Evolutionary conservation across 306 rosid species (phyloP), one percentile per base, ranked within the genome.

Genomic region (Sesbania bispinosa): DNA sequence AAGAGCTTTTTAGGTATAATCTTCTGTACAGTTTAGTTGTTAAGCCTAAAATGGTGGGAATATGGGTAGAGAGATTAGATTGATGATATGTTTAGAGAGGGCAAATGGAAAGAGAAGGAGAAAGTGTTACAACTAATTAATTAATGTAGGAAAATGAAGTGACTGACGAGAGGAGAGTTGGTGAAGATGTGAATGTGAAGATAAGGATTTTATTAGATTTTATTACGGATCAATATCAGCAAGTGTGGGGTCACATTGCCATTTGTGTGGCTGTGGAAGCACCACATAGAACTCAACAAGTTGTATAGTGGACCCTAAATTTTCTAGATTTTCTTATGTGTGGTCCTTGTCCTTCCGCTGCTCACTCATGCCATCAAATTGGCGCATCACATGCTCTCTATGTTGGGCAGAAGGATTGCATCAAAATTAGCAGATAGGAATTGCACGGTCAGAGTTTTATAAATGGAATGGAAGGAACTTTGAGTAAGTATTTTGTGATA

Each of bases 231-330:
- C 43, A 41, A 71, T 14, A 79, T 29, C 63, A 57, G 1, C 29
- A 36, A 58, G 16, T 1, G 77, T 58, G 24, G 75, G 80, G 45
- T 33, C 57, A 55, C 0, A 32, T 36, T 61, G 39, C 68, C 51
- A 76, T 26, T 35, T 61, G 76, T 73, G 85, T 86, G 90, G 88
- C 65, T 62, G 62, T 43, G 81, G 27, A 78, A 38, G 19, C 71
- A 13, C 62, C 62, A 39, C 73, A 14, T 63, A 27, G 5, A 47
- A 2, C 14, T 2, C 10, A 45, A 19, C 64, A 5, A 29, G 19
- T 33, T 70, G 54, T 29, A 7, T 65, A 32, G 42, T 38, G 79
- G 43, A 78, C 77, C 47, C 79, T n/a, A 1, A 63, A 5, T n/a
- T 24, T 67, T 30, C 4, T 5, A 23, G 83, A 83, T 84, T 43